phyloP scores from a whole-genome alignment of 176 grass and related monocot species.

The Cocos nucifera region DNA sequence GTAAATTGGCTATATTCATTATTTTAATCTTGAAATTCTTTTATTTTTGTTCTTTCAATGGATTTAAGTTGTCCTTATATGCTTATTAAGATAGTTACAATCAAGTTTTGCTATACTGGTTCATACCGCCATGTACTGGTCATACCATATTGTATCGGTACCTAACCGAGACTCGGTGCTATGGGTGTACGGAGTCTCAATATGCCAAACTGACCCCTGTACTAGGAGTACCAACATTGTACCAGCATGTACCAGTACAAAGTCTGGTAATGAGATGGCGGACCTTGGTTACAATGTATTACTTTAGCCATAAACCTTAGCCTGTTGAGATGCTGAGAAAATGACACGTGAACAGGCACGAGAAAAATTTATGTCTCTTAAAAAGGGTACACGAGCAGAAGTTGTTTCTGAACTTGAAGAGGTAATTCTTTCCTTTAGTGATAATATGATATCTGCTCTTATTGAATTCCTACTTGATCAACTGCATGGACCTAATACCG shows the following conservation, averaged over 20 bases:
- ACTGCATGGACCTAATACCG: background rate
- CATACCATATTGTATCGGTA: too few relatives aligned
- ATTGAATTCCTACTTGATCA: background rate
- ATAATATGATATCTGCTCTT: conserved; percentile 1
- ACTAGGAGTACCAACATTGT: too few relatives aligned
- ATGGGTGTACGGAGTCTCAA: too few relatives aligned
- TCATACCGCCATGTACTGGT: too few relatives aligned
- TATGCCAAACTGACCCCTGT: too few relatives aligned
- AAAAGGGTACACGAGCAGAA: conserved; percentile 77
- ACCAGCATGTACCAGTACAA: too few relatives aligned
- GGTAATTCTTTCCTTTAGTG: conserved; percentile 23
- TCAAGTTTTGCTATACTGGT: too few relatives aligned
- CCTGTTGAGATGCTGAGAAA: conserved; percentile 22
- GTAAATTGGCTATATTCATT: background rate
- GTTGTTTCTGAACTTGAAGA: conserved; percentile 80
- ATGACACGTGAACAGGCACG: conserved; percentile 50
- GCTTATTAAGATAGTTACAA: too few relatives aligned
- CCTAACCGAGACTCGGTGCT: too few relatives aligned
- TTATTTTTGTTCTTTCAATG: background rate
- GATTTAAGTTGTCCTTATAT: too few relatives aligned
- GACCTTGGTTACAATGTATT: too few relatives aligned
- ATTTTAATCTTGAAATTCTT: background rate
- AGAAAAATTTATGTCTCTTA: conserved; percentile 89
- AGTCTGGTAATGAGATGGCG: too few relatives aligned
- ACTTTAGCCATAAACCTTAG: background rate